Base-by-base conservation (phyloP, 345 rosid species). In the Hibiscus mutabilis region DNA sequence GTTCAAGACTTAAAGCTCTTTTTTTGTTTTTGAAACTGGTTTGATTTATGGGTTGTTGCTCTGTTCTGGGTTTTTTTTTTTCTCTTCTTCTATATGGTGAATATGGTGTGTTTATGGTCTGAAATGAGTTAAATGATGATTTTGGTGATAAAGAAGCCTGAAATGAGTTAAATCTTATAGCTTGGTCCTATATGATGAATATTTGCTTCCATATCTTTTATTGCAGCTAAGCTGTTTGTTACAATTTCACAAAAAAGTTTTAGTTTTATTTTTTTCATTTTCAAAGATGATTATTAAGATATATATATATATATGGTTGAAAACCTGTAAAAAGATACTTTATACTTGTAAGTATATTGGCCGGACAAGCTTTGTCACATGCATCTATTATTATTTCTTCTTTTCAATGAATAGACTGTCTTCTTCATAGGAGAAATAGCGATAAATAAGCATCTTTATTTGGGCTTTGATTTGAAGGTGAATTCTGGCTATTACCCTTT, bases 51-150 rank as follows among this genome's bases (percentile, higher is more conserved):
- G 1, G 35, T 69, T 31, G 55, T 7, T 21, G 49, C 61, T 69
- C 37, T 40, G 29, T 40, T 63, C n/a, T 69, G n/a, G 35, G 35
- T 29, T 13, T 14, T 6, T 27, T 31, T n/a, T 12, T n/a, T 31
- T n/a, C n/a, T n/a, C 31, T 44, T 63, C n/a, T n/a, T 16, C 35
- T 70, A 1, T 24, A 42, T 70, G 74, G 15, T 19, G 9, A 58
- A 25, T 8, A 21, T 58, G 53, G 16, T 13, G 21, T 3, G 2
- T 51, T 60, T 72, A 47, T n/a, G 57, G 14, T 27, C 25, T 47
- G 19, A 71, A 60, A 60, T 71, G 67, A 12, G 68, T 60, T 47
- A 40, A 40, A 40, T 40, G 44, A 40, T 40, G 44, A 40, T 29
- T 15, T 33, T 33, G 18, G 10, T 8, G 40, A 35, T 35, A 35